Percentiles rank a stretch among this genome's conserved stretches.
These are phyloP conservation scores for Ophiostoma ulmi DNA, from an alignment of 2,329 filamentous ascomycete genomes.

Conservation along the genomic window DNA sequence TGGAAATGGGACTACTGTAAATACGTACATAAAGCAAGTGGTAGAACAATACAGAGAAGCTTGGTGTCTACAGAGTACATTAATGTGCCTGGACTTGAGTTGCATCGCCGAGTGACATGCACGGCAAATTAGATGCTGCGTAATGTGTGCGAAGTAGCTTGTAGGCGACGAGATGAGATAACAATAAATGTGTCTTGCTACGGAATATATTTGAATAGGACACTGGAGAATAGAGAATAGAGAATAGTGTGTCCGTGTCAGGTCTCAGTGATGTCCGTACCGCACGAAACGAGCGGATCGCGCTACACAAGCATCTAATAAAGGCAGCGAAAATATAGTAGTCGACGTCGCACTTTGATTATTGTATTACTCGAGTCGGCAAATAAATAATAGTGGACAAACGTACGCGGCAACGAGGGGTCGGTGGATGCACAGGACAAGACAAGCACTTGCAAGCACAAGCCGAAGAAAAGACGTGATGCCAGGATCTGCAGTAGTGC, in stretches of 20 bases:
- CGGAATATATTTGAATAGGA: too few species aligned
- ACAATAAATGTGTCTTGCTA: too few species aligned
- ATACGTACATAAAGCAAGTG: not conserved
- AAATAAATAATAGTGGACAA: not conserved
- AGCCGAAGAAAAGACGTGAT: slow-evolving; percentile 4
- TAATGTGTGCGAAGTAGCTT: not conserved
- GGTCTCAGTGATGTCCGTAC: slow-evolving; percentile 1
- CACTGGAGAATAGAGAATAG: not conserved
- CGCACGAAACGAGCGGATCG: not conserved
- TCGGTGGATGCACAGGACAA: not conserved
- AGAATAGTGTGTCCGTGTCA: not conserved
- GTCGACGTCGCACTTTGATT: not conserved
- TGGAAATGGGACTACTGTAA: not conserved
- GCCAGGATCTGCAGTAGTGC: not conserved
- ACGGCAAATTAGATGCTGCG: not conserved
- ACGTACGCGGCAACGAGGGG: not conserved
- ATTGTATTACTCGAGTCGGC: not conserved
- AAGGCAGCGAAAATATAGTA: not conserved
- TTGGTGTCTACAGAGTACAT: not conserved
- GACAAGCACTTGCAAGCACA: not conserved
- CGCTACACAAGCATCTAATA: not conserved
- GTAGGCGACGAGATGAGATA: not conserved
- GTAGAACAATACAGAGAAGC: too few species aligned
- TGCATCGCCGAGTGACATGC: not conserved
- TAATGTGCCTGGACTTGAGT: not conserved